phyloP scores from a whole-genome alignment of 306 rosid species.

The Cucurbita argyrosperma region DNA sequence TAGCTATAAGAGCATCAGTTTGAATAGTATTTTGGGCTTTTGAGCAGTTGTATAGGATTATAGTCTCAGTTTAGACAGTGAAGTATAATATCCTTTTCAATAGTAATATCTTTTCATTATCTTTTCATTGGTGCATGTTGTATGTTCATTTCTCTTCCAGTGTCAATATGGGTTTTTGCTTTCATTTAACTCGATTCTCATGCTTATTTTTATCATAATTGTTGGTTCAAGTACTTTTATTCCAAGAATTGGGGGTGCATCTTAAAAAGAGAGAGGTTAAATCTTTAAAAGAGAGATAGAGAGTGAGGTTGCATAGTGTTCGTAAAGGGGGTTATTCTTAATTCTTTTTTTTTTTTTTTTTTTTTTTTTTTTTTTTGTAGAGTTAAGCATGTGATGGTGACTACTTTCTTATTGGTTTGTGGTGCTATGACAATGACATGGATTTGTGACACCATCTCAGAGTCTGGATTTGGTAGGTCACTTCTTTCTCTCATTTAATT shows the following conservation, averaged over 20 bases:
- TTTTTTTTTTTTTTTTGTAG: conserved; percentile 24
- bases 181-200: conserved; percentile 1
- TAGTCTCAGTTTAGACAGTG: neutral
- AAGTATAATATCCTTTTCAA: neutral
- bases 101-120: neutral
- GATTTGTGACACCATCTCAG: conserved; percentile 93
- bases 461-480: conserved; percentile 82
- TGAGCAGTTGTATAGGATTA: neutral
- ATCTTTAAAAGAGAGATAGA: neutral
- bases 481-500: conserved; percentile 10
- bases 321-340: conserved; percentile 1
- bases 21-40: neutral
- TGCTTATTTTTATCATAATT: neutral
- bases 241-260: neutral
- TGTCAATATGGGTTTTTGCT: neutral
- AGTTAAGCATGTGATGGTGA: conserved; percentile 78
- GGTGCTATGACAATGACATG: conserved; percentile 93
- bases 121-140: neutral
- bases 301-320: neutral
- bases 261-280: neutral
- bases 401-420: conserved; percentile 60
- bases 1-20: neutral
- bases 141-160: neutral
- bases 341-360: neutral
- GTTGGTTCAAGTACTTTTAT: neutral